A percentile compares a stretch with the other conserved stretches of the same genome.
phyloP scores from a whole-genome alignment of 73 alveolate genomes.

The Paramecium sexaurelia region DNA sequence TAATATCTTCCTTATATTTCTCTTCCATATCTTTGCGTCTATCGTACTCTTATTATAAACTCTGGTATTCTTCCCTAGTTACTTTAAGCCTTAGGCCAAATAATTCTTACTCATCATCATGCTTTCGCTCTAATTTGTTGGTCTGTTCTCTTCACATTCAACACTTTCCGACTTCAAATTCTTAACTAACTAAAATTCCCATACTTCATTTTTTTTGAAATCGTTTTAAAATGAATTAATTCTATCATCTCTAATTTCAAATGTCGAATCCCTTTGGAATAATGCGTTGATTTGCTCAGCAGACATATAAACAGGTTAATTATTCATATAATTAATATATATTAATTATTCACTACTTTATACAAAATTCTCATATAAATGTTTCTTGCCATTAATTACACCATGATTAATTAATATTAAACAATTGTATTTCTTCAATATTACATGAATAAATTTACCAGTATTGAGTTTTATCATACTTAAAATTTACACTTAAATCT shows the following conservation, averaged over 20 bases:
- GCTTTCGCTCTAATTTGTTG: slow-evolving; percentile 53
- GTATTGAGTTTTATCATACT: too few relatives aligned
- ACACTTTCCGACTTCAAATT: slow-evolving; percentile 15
- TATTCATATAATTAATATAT: background rate
- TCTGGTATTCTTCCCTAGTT: slow-evolving; percentile 40
- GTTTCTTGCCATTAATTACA: background rate
- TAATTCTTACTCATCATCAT: slow-evolving; percentile 60
- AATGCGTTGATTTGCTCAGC: slow-evolving; percentile 35
- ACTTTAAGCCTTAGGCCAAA: background rate
- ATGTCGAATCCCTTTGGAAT: background rate
- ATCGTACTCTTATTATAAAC: slow-evolving; percentile 33
- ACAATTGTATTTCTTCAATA: too few relatives aligned
- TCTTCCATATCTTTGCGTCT: slow-evolving; percentile 59
- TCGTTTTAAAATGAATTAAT: slow-evolving; percentile 29
- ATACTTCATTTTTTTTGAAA: slow-evolving; percentile 17
- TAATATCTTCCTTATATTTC: slow-evolving; percentile 50
- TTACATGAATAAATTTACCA: too few relatives aligned
- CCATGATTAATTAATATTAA: too few relatives aligned
- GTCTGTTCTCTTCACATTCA: slow-evolving; percentile 53
- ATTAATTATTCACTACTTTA: background rate
- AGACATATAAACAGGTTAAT: slow-evolving; percentile 59
- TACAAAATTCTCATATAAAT: background rate
- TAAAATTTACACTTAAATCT: too few relatives aligned
- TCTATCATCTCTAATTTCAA: slow-evolving; percentile 34
- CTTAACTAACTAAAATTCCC: background rate